These are phyloP conservation scores for Terfezia boudieri DNA, from an alignment of 495 filamentous ascomycete species.

Conservation along the genomic window DNA sequence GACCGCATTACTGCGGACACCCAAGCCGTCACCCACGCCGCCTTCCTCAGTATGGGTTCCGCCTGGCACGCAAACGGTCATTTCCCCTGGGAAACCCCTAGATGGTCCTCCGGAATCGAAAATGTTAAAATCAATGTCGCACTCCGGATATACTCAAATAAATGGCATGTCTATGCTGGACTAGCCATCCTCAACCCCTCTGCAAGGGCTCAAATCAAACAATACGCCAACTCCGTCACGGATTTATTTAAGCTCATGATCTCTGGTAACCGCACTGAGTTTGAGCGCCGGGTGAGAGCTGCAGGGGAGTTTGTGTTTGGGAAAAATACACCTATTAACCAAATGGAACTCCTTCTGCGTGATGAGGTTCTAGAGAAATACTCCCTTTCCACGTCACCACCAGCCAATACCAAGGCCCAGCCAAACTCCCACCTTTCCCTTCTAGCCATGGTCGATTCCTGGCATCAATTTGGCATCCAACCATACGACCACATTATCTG, in stretches of 20 bases:
- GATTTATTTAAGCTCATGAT: slow-evolving; percentile 94
- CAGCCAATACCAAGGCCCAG: slow-evolving; percentile 20
- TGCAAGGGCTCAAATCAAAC: slow-evolving; percentile 72
- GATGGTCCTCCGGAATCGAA: slow-evolving; percentile 91
- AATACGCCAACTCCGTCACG: slow-evolving; percentile 81
- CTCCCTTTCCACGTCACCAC: slow-evolving; percentile 44
- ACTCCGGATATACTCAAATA: slow-evolving; percentile 87
- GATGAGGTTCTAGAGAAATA: slow-evolving; percentile 77
- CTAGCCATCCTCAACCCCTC: slow-evolving; percentile 89
- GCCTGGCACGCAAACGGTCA: slow-evolving; percentile 72
- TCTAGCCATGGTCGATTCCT: slow-evolving; percentile 97
- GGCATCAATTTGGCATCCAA: slow-evolving; percentile 77
- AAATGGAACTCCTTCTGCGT: slow-evolving; percentile 39
- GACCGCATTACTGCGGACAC: slow-evolving; percentile 96
- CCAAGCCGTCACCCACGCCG: slow-evolving; percentile 91
- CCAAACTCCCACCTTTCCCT: slow-evolving; percentile 85
- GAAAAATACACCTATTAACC: slow-evolving; percentile 21
- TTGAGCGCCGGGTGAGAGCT: slow-evolving; percentile 52
- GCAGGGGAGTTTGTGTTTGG: slow-evolving; percentile 68
- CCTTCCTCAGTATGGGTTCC: slow-evolving; percentile 90
- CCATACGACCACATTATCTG: slow-evolving; percentile 99
- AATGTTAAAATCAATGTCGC: slow-evolving; percentile 99
- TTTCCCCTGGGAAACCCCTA: slow-evolving; percentile 84
- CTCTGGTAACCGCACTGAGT: slow-evolving; percentile 53
- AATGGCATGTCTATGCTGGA: slow-evolving; percentile 98